Evolutionary conservation across 2,329 filamentous ascomycete genomes (phyloP), one percentile per base, ranked within the genome.

Genomic region (Grosmannia huntii): DNA sequence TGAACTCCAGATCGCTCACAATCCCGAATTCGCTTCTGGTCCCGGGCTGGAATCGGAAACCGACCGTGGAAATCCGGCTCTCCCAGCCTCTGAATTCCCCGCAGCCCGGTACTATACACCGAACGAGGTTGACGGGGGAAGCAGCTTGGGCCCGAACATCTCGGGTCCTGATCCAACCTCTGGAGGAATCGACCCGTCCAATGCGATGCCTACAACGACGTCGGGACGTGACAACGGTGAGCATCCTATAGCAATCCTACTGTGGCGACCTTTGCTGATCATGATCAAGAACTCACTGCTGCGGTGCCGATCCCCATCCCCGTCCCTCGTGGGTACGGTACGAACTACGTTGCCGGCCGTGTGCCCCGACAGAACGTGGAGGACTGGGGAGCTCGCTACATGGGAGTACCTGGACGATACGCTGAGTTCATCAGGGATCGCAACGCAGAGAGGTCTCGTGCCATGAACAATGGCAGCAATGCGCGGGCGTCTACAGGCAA

Each of bases 61-160:
- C 5, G 16, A 16, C 7, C 9, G 4, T 2, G 38, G 6, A 41
- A 11, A 4, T 16, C 27, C 9, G 9, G 21, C 55, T 12, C n/a
- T 44, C 21, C 46, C 31, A 2, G 31, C 31, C 11, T 25, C 21
- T 10, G 53, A 55, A 14, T 59, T 59, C 12, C 54, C 57, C 4
- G 48, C 54, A 7, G 57, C 57, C 23, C 48, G 54, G 9, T 53
- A 48, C 41, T 59, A 59, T 23, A 44, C 46, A 28, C 48, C 12
- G 7, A 19, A 4, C 5, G 48, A n/a, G 0, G 9, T 28, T 27
- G 23, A 28, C 5, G 48, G n/a, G 2, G 10, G 25, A 2, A 50
- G 14, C 16, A 7, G 11, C 7, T 28, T 27, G 48, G 25, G 23
- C 14, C 14, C 25, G 25, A 19, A 19, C 25, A 10, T 28, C 25